Base-by-base conservation (phyloP, 2,329 filamentous ascomycete species). In the Hypoxylon sp. region DNA sequence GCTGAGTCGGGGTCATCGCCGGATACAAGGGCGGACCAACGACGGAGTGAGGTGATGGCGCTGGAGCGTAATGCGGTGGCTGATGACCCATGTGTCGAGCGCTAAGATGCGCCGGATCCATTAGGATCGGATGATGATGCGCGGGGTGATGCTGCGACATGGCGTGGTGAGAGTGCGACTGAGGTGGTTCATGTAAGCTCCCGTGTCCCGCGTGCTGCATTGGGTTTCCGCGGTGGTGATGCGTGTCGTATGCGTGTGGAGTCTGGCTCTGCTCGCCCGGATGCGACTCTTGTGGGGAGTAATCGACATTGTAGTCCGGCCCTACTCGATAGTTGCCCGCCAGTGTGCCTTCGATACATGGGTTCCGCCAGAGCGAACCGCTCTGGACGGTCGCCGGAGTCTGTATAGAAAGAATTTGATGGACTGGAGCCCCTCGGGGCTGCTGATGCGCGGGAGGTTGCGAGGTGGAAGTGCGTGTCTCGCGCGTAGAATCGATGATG, bases 281-380 rank as follows among this genome's bases (percentile, higher is more conserved):
- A 84, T 90, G 87, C 82, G 86, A 85, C 78, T 86, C 87, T 83
- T 91, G 90, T 80, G 88, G 84, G 83, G 89, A 86, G 84, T 92
- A 92, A 80, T 91, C 88, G 86, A 92, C 89, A 87, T 91, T 88
- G 86, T 91, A 91, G 84, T 90, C 88, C 80, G 83, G 80, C 78
- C 86, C 87, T 83, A 88, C 85, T 86, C 89, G 88, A 85, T 92
- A 93, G 82, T 90, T 89, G 86, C 88, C 86, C 86, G 89, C 89
- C 88, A 92, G 88, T 84, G 88, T 91, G 87, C 83, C 88, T 85
- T 85, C 87, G 82, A 87, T 87, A 82, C 89, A 91, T 91, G 87
- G 88, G 88, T 88, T 86, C 88, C 88, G 89, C 90, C 90, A 92
- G 90, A 92, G 89, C 90, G 86, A 87, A 83, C 84, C 89, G 89